Conservation (phyloP, 768 basidiomycete genomes). For the Auricularia sp. region DNA sequence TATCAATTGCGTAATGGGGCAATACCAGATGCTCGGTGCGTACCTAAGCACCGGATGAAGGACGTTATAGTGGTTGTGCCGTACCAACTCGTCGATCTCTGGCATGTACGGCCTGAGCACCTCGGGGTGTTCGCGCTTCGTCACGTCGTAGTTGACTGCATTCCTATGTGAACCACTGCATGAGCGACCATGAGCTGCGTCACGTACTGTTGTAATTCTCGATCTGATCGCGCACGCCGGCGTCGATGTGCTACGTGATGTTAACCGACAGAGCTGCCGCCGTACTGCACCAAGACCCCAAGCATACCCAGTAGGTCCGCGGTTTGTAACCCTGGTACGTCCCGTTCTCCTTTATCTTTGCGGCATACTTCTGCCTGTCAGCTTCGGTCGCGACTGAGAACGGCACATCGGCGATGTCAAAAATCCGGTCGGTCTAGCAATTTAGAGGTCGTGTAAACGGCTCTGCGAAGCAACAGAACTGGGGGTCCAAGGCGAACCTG, state of each 20-base stretch:
- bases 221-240: constrained; percentile 52
- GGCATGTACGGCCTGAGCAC: constrained; percentile 40
- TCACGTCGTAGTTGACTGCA: constrained; percentile 42
- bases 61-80: constrained; percentile 42
- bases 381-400: constrained; percentile 31
- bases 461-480: too few species aligned
- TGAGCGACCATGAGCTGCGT: background rate
- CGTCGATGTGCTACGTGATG: constrained; percentile 43
- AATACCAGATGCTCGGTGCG: background rate
- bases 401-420: constrained; percentile 38
- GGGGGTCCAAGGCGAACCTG: constrained; percentile 21
- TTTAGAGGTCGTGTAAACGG: too few species aligned
- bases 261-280: background rate
- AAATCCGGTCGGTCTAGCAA: constrained; percentile 32
- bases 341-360: constrained; percentile 33
- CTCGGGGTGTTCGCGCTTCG: constrained; percentile 39
- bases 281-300: background rate
- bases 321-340: constrained; percentile 50
- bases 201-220: constrained; percentile 53
- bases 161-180: background rate
- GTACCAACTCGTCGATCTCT: constrained; percentile 41
- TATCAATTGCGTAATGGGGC: background rate
- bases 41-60: constrained; percentile 40
- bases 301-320: constrained; percentile 43
- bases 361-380: constrained; percentile 33